A percentile compares a stretch with the other conserved stretches of the same genome.
These are phyloP conservation scores for Colletotrichum plurivorum DNA, from an alignment of 2,329 filamentous ascomycete species.

Conservation along the genomic window DNA sequence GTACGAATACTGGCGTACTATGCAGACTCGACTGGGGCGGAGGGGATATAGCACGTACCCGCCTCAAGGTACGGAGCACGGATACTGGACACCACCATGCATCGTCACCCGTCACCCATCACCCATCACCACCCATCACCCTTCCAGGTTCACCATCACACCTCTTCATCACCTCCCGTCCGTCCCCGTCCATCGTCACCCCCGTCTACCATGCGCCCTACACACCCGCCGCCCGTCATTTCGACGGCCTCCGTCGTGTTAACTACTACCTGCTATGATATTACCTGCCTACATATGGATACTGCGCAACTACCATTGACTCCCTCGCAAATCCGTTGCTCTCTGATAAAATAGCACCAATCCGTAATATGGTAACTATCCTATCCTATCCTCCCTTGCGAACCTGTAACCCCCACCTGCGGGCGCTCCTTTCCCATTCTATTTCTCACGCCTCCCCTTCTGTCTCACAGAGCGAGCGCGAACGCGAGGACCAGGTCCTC, in stretches of 20 bases:
- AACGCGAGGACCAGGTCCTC: constrained; percentile 18
- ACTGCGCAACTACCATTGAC: neutral
- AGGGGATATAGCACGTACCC: too few species aligned
- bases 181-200: neutral
- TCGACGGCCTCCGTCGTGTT: constrained; percentile 16
- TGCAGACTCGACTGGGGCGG: too few species aligned
- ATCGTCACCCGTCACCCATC: too few species aligned
- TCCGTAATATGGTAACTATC: too few species aligned
- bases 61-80: too few species aligned
- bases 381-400: constrained; percentile 21
- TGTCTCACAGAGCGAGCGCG: constrained; percentile 8
- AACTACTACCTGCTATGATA: too few species aligned
- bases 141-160: neutral
- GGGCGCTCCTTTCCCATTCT: constrained; percentile 21
- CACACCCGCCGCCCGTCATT: constrained; percentile 27
- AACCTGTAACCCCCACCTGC: constrained; percentile 23
- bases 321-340: neutral
- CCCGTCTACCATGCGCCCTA: neutral
- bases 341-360: neutral
- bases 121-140: neutral
- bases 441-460: constrained; percentile 25
- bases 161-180: neutral
- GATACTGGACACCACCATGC: too few species aligned
- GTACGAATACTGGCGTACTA: too few species aligned
- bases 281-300: too few species aligned